phyloP scores from a whole-genome alignment of 371 early-diverging fungal genomes.

The Zopfochytrium polystomum region DNA sequence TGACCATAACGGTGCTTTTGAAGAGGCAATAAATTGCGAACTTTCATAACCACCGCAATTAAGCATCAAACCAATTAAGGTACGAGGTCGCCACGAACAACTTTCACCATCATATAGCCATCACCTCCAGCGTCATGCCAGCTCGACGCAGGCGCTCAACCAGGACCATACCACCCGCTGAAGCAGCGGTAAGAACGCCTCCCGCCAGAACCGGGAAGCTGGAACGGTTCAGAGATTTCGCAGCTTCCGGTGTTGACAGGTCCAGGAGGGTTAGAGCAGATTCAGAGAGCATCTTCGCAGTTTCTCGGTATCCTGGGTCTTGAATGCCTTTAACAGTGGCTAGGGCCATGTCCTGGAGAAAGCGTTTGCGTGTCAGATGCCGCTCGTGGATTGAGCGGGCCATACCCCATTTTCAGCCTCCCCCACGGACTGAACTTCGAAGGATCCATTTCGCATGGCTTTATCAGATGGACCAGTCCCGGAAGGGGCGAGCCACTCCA shows the following conservation, averaged over 20 bases:
- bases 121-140: slow-evolving; percentile 63
- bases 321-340: slow-evolving; percentile 55
- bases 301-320: slow-evolving; percentile 77
- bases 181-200: slow-evolving; percentile 66
- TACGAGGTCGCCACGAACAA: no score
- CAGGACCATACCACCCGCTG: slow-evolving; percentile 66
- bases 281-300: slow-evolving; percentile 43
- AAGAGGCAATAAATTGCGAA: no score
- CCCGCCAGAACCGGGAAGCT: slow-evolving; percentile 26
- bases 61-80: no score
- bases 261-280: slow-evolving; percentile 34
- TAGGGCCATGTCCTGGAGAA: slow-evolving; percentile 28
- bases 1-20: no score
- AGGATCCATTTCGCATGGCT: slow-evolving; percentile 17
- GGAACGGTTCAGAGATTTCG: slow-evolving; percentile 9
- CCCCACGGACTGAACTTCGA: slow-evolving; percentile 24
- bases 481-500: slow-evolving; percentile 26
- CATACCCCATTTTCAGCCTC: slow-evolving; percentile 21
- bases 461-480: slow-evolving; percentile 32
- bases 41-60: no score
- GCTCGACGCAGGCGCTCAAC: slow-evolving; percentile 57
- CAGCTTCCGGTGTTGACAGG: background rate
- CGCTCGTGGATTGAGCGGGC: background rate
- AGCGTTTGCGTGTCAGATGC: background rate
- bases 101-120: no score